Base-by-base conservation (phyloP, 495 filamentous ascomycete genomes). In the Xylaria nigripes region DNA sequence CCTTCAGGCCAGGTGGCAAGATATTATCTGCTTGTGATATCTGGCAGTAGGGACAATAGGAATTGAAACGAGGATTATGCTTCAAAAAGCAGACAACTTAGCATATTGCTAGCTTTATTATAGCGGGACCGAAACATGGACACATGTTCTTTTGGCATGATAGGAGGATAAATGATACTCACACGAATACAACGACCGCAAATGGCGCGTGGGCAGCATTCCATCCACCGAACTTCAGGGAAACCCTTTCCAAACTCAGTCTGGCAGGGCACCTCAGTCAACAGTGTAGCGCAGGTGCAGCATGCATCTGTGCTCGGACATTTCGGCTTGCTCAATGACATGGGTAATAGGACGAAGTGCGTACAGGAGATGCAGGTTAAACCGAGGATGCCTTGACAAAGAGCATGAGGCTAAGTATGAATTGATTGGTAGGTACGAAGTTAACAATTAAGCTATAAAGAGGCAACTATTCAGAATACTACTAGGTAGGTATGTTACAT, bases 101-200 rank as follows among this genome's bases (percentile, higher is more conserved):
- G 59, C 45, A 38, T n/a, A 13, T 27, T 44, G 18, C 32, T 44
- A 25, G 18, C 38, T 36, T 8, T 1, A 16, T 2, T 29, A n/a
- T 25, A 18, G 23, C 19, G 7, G 10, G 19, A 44, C n/a, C 27
- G 21, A 19, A 34, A 38, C 22, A 19, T 24, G 18, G 29, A 48
- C 41, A n/a, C 15, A 42, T n/a, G 50, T 29, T 43, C 12, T 43
- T n/a, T 7, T 43, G 18, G 34, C 25, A 38, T 40, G 10, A 21
- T 25, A 18, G 41, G 22, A 30, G 29, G 19, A 32, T 25, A 38
- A 23, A 32, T 19, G 32, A 41, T 5, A 60, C 71, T 40, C 72
- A 83, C 83, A 54, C 72, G 64, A 56, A 86, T 80, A 71, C 87
- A 92, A 38, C 68, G 69, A 3, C 79, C 76, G 62, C 87, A 90